Percentiles rank a stretch among this genome's conserved stretches.
phyloP scores from a whole-genome alignment of 345 rosid species.

The Turnera subulata region DNA sequence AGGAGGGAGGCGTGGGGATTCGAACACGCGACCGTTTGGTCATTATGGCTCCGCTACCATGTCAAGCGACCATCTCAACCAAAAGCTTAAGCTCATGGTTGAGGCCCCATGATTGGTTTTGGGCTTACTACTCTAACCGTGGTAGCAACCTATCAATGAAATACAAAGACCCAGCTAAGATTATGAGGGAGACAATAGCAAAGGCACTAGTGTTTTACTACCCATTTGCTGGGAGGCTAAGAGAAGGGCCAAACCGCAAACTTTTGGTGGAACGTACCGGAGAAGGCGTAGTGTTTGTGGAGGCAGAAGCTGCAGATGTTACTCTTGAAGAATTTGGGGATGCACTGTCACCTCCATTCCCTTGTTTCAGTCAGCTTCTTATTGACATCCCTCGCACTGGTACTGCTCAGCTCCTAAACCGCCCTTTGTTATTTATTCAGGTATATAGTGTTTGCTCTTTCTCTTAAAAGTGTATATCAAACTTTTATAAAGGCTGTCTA shows the following conservation, averaged over 20 bases:
- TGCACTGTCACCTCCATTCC: constrained; percentile 18
- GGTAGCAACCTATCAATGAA: constrained; percentile 3
- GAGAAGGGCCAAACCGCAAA: neutral
- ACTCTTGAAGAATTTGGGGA: constrained; percentile 13
- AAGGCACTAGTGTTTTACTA: constrained; percentile 2
- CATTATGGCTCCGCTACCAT: too few relatives aligned
- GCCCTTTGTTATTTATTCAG: constrained; percentile 19
- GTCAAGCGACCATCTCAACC: too few relatives aligned
- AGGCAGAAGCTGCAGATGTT: constrained; percentile 19
- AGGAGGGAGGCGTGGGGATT: too few relatives aligned
- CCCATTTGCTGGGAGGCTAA: constrained; percentile 4
- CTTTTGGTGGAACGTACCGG: constrained; percentile 20
- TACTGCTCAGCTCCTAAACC: constrained; percentile 4
- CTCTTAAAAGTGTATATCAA: neutral
- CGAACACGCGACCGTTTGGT: too few relatives aligned
- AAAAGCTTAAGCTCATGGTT: too few relatives aligned
- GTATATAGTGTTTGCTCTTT: neutral
- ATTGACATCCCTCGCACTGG: constrained; percentile 11
- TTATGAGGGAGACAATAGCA: constrained; percentile 1
- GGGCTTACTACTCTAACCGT: too few relatives aligned
- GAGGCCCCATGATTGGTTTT: too few relatives aligned
- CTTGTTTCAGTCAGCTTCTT: constrained; percentile 18
- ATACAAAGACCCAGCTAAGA: constrained; percentile 5
- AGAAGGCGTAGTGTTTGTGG: constrained; percentile 19
- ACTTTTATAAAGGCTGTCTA: neutral